Conservation (phyloP, 169 alveolate genomes). For the Eimeria acervulina region DNA sequence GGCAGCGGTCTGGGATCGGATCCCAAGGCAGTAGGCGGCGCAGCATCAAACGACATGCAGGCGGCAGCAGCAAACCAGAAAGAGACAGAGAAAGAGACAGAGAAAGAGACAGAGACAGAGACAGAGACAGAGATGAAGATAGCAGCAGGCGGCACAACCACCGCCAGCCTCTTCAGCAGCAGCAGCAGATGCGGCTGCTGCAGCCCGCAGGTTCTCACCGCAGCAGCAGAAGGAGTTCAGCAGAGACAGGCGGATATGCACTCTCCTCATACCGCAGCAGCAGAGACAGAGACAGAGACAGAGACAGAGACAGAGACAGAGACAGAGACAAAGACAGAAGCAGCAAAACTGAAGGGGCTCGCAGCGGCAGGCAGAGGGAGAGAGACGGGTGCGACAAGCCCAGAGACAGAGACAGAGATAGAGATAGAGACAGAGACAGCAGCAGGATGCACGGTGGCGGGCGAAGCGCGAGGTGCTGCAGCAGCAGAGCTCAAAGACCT, state of each 20-base stretch:
- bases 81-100: background rate
- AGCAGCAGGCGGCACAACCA: constrained; percentile 25
- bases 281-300: background rate
- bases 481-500: background rate
- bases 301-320: background rate
- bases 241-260: background rate
- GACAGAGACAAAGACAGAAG: background rate
- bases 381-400: background rate
- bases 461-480: background rate
- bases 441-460: background rate
- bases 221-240: background rate
- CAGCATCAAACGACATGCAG: background rate
- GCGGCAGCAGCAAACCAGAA: constrained; percentile 19
- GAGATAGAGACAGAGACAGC: background rate
- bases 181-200: constrained; percentile 26
- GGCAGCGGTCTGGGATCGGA: background rate
- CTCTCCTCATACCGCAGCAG: background rate
- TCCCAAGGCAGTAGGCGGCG: background rate
- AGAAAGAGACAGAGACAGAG: background rate
- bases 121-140: background rate
- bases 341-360: background rate
- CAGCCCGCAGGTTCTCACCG: background rate
- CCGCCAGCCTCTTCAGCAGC: constrained; percentile 23
- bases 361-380: background rate
- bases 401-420: background rate